Evolutionary conservation across 768 basidiomycete species (phyloP).

Genomic region (Mycena haematopus): DNA sequence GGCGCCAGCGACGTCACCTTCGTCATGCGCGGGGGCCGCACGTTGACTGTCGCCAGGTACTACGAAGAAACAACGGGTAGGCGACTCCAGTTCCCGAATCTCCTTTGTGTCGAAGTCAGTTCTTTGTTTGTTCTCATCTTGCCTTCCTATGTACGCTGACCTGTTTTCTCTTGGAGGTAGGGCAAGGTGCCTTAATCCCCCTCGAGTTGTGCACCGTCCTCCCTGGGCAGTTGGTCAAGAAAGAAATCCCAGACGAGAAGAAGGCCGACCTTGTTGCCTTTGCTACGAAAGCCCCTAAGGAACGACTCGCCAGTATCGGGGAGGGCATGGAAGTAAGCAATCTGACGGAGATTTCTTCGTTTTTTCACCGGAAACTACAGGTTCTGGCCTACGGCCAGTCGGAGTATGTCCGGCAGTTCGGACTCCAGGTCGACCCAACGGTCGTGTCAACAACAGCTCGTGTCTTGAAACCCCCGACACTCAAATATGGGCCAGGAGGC

Average conservation of each 20-base stretch:
- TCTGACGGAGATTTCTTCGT: not conserved
- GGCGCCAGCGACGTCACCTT: constrained; percentile 61
- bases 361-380: constrained; percentile 29
- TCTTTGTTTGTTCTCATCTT: constrained; percentile 2
- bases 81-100: constrained; percentile 51
- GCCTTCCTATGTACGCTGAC: not conserved
- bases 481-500: constrained; percentile 50
- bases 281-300: constrained; percentile 65
- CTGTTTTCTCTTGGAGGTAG: constrained; percentile 49
- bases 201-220: constrained; percentile 70
- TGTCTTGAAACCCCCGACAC: constrained; percentile 51
- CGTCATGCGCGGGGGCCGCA: constrained; percentile 50
- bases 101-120: constrained; percentile 63
- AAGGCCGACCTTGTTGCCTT: constrained; percentile 69
- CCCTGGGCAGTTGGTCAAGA: constrained; percentile 73
- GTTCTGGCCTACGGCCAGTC: constrained; percentile 49
- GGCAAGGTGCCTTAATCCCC: constrained; percentile 66
- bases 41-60: constrained; percentile 51
- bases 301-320: constrained; percentile 61
- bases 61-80: constrained; percentile 31
- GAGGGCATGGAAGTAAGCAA: constrained; percentile 57
- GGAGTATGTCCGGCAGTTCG: constrained; percentile 50
- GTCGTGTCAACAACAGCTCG: constrained; percentile 53
- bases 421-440: constrained; percentile 43
- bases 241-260: constrained; percentile 72